Base-by-base conservation (phyloP, 768 basidiomycete species). In the Lentinula sp. region DNA sequence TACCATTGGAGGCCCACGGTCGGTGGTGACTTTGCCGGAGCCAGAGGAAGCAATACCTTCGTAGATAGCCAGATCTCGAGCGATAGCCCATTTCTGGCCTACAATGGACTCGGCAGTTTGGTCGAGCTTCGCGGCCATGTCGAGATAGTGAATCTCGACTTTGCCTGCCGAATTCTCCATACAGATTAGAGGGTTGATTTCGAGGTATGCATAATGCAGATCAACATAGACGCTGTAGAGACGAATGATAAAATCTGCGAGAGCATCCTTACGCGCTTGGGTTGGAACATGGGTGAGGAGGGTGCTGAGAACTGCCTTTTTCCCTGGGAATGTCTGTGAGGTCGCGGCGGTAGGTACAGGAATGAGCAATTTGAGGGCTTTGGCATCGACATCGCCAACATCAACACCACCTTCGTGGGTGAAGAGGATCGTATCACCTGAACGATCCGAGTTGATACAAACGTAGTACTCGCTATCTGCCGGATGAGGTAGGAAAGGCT, bases 41-140 rank as follows among this genome's bases (percentile, higher is more conserved):
- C 81, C 77, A 61, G 70, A 71, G 57, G 52, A 55, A 28, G 81
- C 83, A 61, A 76, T 81, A 2, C 73, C 64, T 1, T 83, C 83
- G 39, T 83, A 84, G 31, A 93, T 79, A 37, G 87, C 82, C 60
- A 91, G 74, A 73, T 98, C 97, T 68, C 96, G 88, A 51, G 96
- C 96, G 67, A 98, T 88, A 39, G 96, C 93, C 97, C 96, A 99
- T 78, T 97, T 99, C 68, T 93, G 93, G 21, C 97, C 96, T 70
- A 93, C 96, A 70, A 98, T 91, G 71, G 87, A 95, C 76, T 99
- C 96, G 48, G 97, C 97, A 7, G 97, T 98, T 78, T 98, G 97
- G 72, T 99, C 97, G 65, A 99, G 89, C 81, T 98, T 99, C 68
- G 96, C 97, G 45, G 97, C 97, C 96, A 99, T 98, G 74, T 99